Conservation (phyloP, 352 stramenopile species). For the Globisporangium rhizosaccharum region DNA sequence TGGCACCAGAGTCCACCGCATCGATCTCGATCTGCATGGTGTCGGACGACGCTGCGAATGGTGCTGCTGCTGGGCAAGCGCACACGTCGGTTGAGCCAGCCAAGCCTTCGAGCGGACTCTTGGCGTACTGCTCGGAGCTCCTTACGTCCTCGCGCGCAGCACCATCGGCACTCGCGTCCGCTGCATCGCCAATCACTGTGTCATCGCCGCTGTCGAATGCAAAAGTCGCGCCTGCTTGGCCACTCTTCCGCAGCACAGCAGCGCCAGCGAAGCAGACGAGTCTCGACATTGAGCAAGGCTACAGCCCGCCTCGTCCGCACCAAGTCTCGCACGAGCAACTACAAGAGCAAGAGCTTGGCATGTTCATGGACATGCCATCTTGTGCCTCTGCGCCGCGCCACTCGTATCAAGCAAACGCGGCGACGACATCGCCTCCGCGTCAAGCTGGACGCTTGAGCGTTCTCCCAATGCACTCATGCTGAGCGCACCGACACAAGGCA, state of each 20-base stretch:
- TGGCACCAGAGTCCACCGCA: background rate
- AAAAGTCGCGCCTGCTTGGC: background rate
- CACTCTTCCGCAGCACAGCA: background rate
- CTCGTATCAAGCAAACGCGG: no score
- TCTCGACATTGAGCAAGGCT: background rate
- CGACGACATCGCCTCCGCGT: no score
- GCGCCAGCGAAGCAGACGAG: background rate
- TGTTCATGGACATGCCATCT: no score
- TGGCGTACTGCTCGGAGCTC: slow-evolving; percentile 41
- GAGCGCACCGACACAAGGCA: no score
- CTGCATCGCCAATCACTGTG: background rate
- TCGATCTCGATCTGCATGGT: background rate
- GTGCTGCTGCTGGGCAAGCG: background rate
- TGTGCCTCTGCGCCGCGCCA: no score
- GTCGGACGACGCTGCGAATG: background rate
- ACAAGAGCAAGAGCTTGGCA: no score
- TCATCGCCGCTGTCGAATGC: background rate
- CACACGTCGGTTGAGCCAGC: background rate
- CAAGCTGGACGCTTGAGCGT: no score
- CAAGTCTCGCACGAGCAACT: no score
- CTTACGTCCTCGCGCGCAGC: slow-evolving; percentile 21
- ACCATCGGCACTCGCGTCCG: background rate
- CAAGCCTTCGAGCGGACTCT: slow-evolving; percentile 17
- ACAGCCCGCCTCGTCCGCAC: no score
- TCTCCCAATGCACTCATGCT: no score